Base-by-base conservation (phyloP, 768 basidiomycete genomes). In the Cystobasidium onofrii region DNA sequence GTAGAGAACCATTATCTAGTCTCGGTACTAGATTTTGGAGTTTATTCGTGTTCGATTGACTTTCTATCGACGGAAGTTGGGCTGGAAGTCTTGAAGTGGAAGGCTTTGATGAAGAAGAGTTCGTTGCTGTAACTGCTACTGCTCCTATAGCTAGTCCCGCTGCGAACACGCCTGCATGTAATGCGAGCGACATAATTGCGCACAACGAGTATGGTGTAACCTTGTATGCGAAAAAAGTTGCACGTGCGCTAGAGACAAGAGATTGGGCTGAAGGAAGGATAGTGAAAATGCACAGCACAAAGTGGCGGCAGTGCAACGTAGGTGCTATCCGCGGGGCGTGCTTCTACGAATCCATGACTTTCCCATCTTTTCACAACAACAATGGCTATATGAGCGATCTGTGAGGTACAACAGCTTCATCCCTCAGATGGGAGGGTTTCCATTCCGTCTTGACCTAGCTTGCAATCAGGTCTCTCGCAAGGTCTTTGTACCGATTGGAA, bases 141-240 rank as follows among this genome's bases (percentile, higher is more conserved):
- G 91, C 90, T 44, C 92, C 92, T 29, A 93, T 83, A 27, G 88
- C 80, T 0, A 90, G 89, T 29, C 92, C 92, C 52, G 89, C 87
- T 67, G 92, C 88, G 80, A 95, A 94, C 62, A 89, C 85, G 27
- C 87, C 88, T 27, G 85, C 87, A 75, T 87, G 88, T 1, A 89
- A 76, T 67, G 88, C 76, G 61, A 83, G 81, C 36, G 85, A 71
- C 69, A 71, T n/a, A n/a, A n/a, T 71, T 17, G 34, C 41, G 3
- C 23, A 3, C 13, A 25, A 23, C 52, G 27, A 20, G 27, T 4
- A n/a, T 54, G n/a, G n/a, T n/a, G n/a, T n/a, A n/a, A n/a, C n/a
- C n/a, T 29, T 13, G 57, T 29, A 6, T 60, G 57, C 17, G n/a
- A 60, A 60, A 60, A 13, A 15, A 27, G 15, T 6, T 15, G 57